Base-by-base conservation (phyloP, 2,329 filamentous ascomycete genomes). In the Colletotrichum karsti region DNA sequence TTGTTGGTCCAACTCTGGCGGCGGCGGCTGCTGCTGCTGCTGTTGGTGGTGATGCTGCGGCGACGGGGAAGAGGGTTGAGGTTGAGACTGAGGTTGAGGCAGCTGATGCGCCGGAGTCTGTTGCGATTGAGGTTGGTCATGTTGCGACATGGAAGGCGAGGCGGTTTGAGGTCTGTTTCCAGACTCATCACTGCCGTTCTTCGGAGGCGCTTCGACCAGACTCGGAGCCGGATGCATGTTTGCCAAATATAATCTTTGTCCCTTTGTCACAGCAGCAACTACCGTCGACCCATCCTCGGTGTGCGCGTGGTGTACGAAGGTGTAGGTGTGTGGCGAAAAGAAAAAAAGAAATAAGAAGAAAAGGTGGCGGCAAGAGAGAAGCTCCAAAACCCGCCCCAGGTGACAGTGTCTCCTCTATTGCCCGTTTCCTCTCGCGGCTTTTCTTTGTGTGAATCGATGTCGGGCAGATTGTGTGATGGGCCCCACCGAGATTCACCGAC, bases 211-310 rank as follows among this genome's bases (percentile, higher is more conserved):
- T 65, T 80, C 79, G 63, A 75, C 73, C 70, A 82, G 74, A 72
- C 74, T 80, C 48, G 79, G 80, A 60, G 77, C 74, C 72, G 80
- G 76, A 73, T 81, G 80, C 80, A 82, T 82, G 70, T 69, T 74
- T 73, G 65, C 54, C 62, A 61, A 33, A 56, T 59, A 28, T 57
- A 39, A 67, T 63, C 56, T 48, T 66, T 62, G 55, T 60, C 55
- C 63, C 67, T 69, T 55, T 53, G 35, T 69, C 51, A 66, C 63
- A 67, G 62, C 63, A 64, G 57, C 56, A 69, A 63, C 37, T 58
- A 62, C 60, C 51, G 44, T 58, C 37, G 64, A 59, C 60, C 64
- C 64, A 67, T 67, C 44, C 60, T 67, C 60, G 64, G 46, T 64
- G 39, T 68, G 64, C 42, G 55, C 42, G 62, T n/a, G n/a, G n/a